Evolutionary conservation across 2,329 filamentous ascomycete genomes (phyloP), one percentile per base, ranked within the genome.

Genomic region (Myriosclerotinia scirpicola): DNA sequence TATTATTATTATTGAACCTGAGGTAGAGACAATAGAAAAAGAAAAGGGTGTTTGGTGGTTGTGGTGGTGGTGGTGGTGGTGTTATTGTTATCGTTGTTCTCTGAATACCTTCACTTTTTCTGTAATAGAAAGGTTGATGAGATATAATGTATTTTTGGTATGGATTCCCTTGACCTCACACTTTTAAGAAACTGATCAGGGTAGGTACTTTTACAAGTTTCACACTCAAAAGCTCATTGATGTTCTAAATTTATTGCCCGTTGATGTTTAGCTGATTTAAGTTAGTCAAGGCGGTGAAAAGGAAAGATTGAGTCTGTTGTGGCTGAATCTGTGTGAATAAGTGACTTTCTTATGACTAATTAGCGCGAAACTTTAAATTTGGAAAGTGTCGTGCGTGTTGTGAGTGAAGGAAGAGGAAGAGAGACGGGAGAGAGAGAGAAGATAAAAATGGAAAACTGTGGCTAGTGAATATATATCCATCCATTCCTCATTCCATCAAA

Each of bases 161-260:
- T 59, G n/a, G n/a, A n/a, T 59, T 5, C 15, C 55, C 56, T 48
- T 48, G 56, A 59, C 54, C 40, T 59, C 42, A n/a, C 26, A 42
- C 36, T 26, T 55, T 46, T 17, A 17, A 42, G 42, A 59, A 59
- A 59, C 17, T 22, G 30, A 52, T 52, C 48, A 52, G n/a, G n/a
- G n/a, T n/a, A n/a, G 9, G 48, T 52, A 52, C 11, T 34, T 44
- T 44, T 44, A 14, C n/a, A 22, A 48, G 46, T 50, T 50, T 50
- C 11, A 50, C n/a, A 4, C 20, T 34, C 30, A 34, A 50, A 50
- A 50, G 46, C n/a, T 50, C 46, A 52, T 36, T 50, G 44, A 36
- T 50, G 40, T 11, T 60, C 30, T 14, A 48, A 50, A 60, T 60
- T 64, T 64, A 64, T 58, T 64, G 62, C 62, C 62, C 48, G 40